Evolutionary conservation across 805 yeast genomes (phyloP).

Genomic region (Debaryomyces tyrocola): DNA sequence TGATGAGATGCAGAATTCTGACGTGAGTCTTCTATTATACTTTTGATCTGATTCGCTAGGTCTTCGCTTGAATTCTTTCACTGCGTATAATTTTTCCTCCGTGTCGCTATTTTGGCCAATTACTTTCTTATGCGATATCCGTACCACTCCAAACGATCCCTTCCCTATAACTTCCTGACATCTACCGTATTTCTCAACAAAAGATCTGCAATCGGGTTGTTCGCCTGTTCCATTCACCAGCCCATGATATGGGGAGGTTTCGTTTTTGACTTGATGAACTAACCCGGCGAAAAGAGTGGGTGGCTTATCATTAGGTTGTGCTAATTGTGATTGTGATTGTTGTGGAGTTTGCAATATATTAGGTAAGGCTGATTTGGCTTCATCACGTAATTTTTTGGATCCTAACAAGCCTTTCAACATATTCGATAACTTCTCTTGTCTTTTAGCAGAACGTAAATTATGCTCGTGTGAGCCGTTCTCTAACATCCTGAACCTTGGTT

Average conservation of each 20-base stretch:
- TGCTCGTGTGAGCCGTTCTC: conserved; percentile 83
- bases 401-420: conserved; percentile 79
- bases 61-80: conserved; percentile 75
- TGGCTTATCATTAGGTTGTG: conserved; percentile 38
- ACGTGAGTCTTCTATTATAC: conserved; percentile 71
- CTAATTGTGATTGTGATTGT: conserved; percentile 1
- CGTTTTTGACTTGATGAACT: conserved; percentile 54
- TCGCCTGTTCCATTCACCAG: conserved; percentile 10
- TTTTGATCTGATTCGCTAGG: conserved; percentile 63
- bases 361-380: conserved; percentile 73
- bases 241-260: conserved; percentile 23
- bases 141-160: conserved; percentile 92
- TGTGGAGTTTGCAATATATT: conserved; percentile 38
- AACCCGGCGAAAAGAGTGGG: conserved; percentile 73
- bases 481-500: conserved; percentile 51
- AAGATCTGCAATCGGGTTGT: conserved; percentile 50
- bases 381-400: conserved; percentile 67
- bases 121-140: conserved; percentile 75
- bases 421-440: conserved; percentile 73
- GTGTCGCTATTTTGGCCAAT: conserved; percentile 13
- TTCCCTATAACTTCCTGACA: conserved; percentile 94
- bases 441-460: conserved; percentile 67
- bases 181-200: conserved; percentile 86
- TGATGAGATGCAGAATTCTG: conserved; percentile 81
- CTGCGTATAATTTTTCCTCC: conserved; percentile 68